Evolutionary conservation across 176 grass and related monocot genomes (phyloP), one percentile per base, ranked within the genome.

Genomic region (Hsuehochloa calcarea): DNA sequence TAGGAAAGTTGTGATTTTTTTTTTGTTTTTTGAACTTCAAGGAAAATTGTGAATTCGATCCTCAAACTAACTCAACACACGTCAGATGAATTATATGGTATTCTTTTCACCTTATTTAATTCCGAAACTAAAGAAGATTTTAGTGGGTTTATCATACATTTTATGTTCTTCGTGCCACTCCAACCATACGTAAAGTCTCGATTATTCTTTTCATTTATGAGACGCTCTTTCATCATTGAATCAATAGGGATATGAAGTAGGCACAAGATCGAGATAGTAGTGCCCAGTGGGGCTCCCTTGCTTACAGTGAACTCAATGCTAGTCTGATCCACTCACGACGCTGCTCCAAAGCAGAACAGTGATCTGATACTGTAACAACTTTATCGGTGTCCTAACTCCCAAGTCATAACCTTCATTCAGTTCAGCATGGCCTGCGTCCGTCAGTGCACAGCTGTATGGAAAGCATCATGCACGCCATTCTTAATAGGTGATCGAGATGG

Each of bases 271-370:
- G 29, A 75, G 29, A 73, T 29, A 51, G 31, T 10, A 73, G 14
- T 73, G 44, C 43, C 3, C 46, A 4, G 37, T 60, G 74, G 74
- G 38, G 55, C 75, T 44, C 35, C 74, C 11, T 77, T 77, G 75
- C 75, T 59, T 62, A 17, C 31, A 77, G 29, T 10, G 9, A 62
- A 78, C 51, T 78, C 52, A 26, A 78, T 78, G 54, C 34, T 77
- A 41, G 38, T 61, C 22, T 62, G 74, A 60, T 40, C 55, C 13
- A 27, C 55, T 62, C 37, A 61, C 13, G 7, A 78, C 19, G 55
- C 22, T 77, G 34, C 52, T 23, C 19, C 74, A 77, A 59, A 77
- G 51, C 34, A 14, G 51, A 59, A 59, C 74, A 77, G 20, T 40
- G 31, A 45, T 45, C 10, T 45, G 44, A 73, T 11, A 12, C 3